Conservation (phyloP, 2,329 filamentous ascomycete species). For the Ophiostoma fasciatum region DNA sequence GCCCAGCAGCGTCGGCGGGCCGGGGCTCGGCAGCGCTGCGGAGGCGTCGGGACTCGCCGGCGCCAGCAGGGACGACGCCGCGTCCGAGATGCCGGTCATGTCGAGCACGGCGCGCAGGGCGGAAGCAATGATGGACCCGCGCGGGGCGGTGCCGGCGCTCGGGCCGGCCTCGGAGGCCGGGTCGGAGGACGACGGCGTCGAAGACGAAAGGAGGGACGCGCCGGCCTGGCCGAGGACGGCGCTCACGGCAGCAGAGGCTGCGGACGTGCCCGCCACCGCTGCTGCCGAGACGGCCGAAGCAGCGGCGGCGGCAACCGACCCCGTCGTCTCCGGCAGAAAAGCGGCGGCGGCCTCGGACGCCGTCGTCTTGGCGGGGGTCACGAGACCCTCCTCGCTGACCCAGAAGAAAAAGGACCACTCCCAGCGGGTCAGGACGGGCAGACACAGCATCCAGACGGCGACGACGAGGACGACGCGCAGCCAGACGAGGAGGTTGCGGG, state of each 20-base stretch:
- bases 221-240: neutral
- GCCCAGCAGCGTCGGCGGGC: conserved; percentile 35
- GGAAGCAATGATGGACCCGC: too few relatives aligned
- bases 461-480: conserved; percentile 62
- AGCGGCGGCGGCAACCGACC: neutral
- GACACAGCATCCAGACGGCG: conserved; percentile 74
- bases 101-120: conserved; percentile 18
- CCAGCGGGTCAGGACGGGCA: conserved; percentile 82
- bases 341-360: neutral
- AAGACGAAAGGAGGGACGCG: too few relatives aligned
- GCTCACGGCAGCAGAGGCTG: too few relatives aligned
- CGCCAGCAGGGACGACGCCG: conserved; percentile 3
- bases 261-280: conserved; percentile 8
- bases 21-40: conserved; percentile 8
- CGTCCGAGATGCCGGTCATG: too few relatives aligned
- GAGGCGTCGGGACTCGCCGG: conserved; percentile 14
- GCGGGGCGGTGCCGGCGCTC: too few relatives aligned
- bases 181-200: too few relatives aligned
- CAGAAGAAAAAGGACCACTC: conserved; percentile 93
- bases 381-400: conserved; percentile 65
- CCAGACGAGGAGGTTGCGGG: conserved; percentile 62
- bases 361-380: conserved; percentile 6
- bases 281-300: neutral
- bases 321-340: too few relatives aligned
- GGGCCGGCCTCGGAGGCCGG: too few relatives aligned